Base-by-base conservation (phyloP, 306 rosid genomes). In the Bauhinia variegata region DNA sequence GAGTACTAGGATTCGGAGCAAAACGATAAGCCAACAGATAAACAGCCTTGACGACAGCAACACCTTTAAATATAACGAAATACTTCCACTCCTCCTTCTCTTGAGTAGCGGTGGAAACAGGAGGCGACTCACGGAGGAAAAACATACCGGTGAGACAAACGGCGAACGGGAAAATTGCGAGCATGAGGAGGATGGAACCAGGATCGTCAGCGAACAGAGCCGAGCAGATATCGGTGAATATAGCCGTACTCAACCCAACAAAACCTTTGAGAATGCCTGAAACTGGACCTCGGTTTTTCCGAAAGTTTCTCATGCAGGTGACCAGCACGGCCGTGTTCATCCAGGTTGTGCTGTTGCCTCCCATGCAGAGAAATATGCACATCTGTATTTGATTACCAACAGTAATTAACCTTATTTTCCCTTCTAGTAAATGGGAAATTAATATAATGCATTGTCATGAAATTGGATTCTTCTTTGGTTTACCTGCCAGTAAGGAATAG, bases 281-380 rank as follows among this genome's bases (percentile, higher is more conserved):
- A 36, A 84, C 92, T 0, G 89, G 89, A 2, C 92, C 89, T 34
- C 92, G 60, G 75, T 84, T 84, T 19, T 36, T 69, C 12, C 86
- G 80, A 68, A 87, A 87, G 70, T 87, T 87, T 6, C 92, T 63
- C 23, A 87, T 84, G 66, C 84, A 82, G 2, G 92, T 87, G 34
- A 91, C 97, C 15, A 91, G 61, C 18, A 91, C 83, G 9, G 97
- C 97, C 63, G 97, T 93, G 96, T 93, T 93, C 98, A 93, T 89
- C 98, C 98, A 93, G 1, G 98, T 93, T 0, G 98, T 81, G 81
- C 97, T 89, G 62, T 89, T 93, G 4, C 98, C 98, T 44, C 98
- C 98, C 96, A 89, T 66, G 79, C 98, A 93, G 15, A 93, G 57
- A 60, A 85, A 85, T 19, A 93, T 62, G 7, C 97, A 83, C 97